Base-by-base conservation (phyloP, 805 yeast species). In the Ogataea nitratoaversa region DNA sequence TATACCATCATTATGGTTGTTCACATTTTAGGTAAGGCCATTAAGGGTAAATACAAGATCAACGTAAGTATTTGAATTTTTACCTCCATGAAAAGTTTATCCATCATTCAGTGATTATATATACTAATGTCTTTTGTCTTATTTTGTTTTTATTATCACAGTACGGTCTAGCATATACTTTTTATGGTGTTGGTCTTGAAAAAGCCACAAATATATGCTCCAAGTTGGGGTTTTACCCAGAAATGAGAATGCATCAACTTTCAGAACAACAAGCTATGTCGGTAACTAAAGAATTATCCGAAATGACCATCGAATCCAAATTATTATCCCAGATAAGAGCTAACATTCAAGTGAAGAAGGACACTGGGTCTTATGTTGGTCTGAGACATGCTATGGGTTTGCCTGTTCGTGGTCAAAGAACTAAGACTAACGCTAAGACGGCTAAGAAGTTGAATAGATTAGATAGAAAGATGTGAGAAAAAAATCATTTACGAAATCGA, bases 221-320 rank as follows among this genome's bases (percentile, higher is more conserved):
- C 30, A 87, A 80, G 58, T 77, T 91, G 18, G 96, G 96, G 9
- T 76, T 93, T 44, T 91, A 90, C 57, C 98, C 98, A 34, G 71
- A 76, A 59, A 90, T 91, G 95, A 79, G 95, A 66, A 83, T 90
- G 85, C 93, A 86, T 60, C 95, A 93, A 64, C 74, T 93, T 29
- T 70, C 84, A 22, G 98, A 93, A 64, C 85, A 88, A 20, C 95
- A 89, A 54, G 73, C 89, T 33, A 74, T 91, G 77, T 78, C 84
- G 27, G 71, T 93, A 33, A 84, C 96, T 29, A 91, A 89, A 60
- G 96, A 93, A 60, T 71, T 93, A 36, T 78, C 95, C 1, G 83
- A 79, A 30, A 72, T 85, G 73, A 78, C 85, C 9, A 84, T 91
- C 36, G 98, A 90, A 57, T 87, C 88, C 36, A 83, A 77, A 49